Percentiles rank a stretch among this genome's conserved stretches.
Evolutionary conservation across 2,329 filamentous ascomycete genomes (phyloP).

Genomic region (Alternaria infectoria): DNA sequence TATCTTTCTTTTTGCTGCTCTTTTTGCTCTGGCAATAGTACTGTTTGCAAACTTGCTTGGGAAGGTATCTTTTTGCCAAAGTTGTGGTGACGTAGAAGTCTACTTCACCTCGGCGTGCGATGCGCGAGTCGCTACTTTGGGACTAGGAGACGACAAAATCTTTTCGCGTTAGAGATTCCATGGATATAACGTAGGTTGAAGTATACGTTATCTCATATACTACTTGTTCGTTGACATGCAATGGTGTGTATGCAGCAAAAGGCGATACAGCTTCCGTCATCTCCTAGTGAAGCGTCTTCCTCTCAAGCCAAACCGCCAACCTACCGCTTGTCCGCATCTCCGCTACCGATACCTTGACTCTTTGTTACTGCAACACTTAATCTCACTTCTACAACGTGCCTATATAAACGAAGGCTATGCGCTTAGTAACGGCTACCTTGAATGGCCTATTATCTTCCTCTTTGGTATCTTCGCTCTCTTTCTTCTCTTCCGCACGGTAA

Average conservation of each 20-base stretch:
- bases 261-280: background rate
- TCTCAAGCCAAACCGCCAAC: background rate
- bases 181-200: background rate
- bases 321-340: background rate
- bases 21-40: background rate
- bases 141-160: background rate
- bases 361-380: background rate
- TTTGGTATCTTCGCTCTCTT: too few relatives aligned
- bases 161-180: background rate
- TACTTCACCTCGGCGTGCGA: background rate
- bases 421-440: background rate
- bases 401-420: background rate
- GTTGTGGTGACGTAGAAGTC: background rate
- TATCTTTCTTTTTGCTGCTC: background rate
- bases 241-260: background rate
- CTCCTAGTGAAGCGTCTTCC: background rate
- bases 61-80: background rate
- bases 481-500: too few relatives aligned
- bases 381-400: background rate
- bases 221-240: rapidly evolving
- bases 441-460: too few relatives aligned
- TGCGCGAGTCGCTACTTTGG: rapidly evolving
- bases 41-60: background rate
- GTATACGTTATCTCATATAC: background rate
- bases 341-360: background rate